Percentiles rank a stretch among this genome's conserved stretches.
phyloP scores from a whole-genome alignment of 1,139 yeast species.

The Hyphopichia khmerensis region DNA sequence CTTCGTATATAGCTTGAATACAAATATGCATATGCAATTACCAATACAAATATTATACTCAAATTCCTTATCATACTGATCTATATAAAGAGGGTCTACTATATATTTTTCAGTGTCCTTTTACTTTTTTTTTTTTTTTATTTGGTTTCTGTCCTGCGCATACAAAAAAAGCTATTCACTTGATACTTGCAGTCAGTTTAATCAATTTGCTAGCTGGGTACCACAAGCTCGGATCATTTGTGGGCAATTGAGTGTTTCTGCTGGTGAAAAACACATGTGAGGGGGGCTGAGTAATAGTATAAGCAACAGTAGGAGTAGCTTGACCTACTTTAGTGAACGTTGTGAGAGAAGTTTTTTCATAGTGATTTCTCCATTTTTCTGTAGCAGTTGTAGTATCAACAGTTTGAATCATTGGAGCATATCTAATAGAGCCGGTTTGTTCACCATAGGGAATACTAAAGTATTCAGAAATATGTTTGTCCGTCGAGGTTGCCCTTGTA shows the following conservation, averaged over 20 bases:
- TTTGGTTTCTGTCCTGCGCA: neutral
- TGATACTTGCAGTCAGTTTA: neutral
- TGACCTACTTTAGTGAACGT: neutral
- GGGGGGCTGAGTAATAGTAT: conserved; percentile 5
- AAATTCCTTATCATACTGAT: neutral
- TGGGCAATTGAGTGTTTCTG: neutral
- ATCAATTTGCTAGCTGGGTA: neutral
- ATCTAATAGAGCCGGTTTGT: conserved; percentile 4
- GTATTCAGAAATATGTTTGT: conserved; percentile 1
- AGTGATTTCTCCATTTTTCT: neutral
- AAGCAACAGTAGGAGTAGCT: conserved; percentile 2
- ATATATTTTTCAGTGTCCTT: neutral
- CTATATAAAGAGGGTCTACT: neutral
- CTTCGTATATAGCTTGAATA: neutral
- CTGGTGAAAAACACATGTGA: neutral
- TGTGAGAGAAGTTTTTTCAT: neutral
- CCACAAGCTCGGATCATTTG: neutral
- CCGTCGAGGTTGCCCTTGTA: neutral
- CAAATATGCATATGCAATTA: conserved; percentile 2
- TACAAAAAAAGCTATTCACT: no score
- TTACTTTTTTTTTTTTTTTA: neutral
- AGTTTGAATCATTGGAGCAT: conserved; percentile 5
- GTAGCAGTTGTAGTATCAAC: neutral
- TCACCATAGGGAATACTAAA: conserved; percentile 3
- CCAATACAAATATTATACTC: neutral